Base-by-base conservation (phyloP, 2,329 filamentous ascomycete genomes). In the Trichoderma afroharzianum region DNA sequence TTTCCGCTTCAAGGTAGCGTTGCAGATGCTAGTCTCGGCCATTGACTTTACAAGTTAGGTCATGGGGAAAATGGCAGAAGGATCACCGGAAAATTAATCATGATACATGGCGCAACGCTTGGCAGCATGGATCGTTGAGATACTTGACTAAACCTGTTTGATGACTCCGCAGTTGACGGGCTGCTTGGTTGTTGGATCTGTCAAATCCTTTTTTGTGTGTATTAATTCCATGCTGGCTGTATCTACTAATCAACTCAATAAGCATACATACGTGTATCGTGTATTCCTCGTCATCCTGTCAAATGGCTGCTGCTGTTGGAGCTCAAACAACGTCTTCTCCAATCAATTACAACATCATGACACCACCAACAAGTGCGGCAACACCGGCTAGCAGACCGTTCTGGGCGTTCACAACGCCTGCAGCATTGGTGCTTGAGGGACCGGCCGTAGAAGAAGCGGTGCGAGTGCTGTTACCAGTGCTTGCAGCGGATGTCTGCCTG, bases 311-410 rank as follows among this genome's bases (percentile, higher is more conserved):
- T 21, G 4, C n/a, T 61, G 47, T 28, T 32, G n/a, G n/a, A 18
- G 18, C 28, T 55, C 1, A 50, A 61, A 32, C 12, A 43, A 59
- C 26, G 11, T 14, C 18, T 26, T 26, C n/a, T 8, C 36, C 7
- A 12, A 39, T 75, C 1, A 18, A 43, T 43, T 79, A 83, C 58
- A 83, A 30, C 64, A 82, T 63, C 74, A 83, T 75, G 18, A 76
- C 79, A 71, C 79, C 80, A 6, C 80, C 81, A 28, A 81, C 76
- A 47, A 80, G 63, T 15, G 77, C 79, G 24, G 78, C 81, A 39
- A 81, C 77, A n/a, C 81, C 81, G 57, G 79, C 78, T 39, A 83
- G 50, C 6, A 82, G 67, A 18, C 78, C 80, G 67, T 81, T 81
- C 72, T 80, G 78, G 12, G 79, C 80, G 66, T 76, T 73, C 68